phyloP scores from a whole-genome alignment of 225 moss, liverwort and hornwort genomes.

The Sphagnum contortum region DNA sequence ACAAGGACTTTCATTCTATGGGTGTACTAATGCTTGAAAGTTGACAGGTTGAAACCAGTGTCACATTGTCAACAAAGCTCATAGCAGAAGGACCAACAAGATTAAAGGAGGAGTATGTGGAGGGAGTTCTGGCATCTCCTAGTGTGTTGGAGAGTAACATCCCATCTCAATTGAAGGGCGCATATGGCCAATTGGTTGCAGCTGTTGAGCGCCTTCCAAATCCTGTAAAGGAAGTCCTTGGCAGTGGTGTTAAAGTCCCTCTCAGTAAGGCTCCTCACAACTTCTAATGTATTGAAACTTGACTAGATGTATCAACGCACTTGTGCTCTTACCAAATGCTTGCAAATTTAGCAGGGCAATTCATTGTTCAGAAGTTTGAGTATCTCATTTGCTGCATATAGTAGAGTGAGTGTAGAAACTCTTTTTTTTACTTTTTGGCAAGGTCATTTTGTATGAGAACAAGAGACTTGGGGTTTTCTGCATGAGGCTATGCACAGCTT shows the following conservation, averaged over 20 bases:
- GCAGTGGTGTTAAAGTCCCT: slow-evolving; percentile 63
- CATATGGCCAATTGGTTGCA: slow-evolving; percentile 52
- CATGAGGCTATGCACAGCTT: too few relatives aligned
- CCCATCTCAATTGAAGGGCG: slow-evolving; percentile 54
- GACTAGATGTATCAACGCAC: too few relatives aligned
- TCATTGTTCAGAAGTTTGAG: background rate
- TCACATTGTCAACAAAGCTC: slow-evolving; percentile 60
- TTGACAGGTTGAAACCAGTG: slow-evolving; percentile 57
- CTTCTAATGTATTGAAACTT: background rate
- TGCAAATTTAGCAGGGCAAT: background rate
- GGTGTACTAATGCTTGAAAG: too few relatives aligned
- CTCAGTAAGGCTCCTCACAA: slow-evolving; percentile 30
- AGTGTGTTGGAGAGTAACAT: slow-evolving; percentile 42
- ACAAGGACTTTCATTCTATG: too few relatives aligned
- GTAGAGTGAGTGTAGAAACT: background rate
- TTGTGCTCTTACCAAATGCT: background rate
- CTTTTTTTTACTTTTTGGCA: background rate
- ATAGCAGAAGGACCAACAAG: slow-evolving; percentile 59
- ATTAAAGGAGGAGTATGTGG: slow-evolving; percentile 85
- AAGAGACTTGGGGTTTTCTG: too few relatives aligned
- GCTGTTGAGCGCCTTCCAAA: slow-evolving; percentile 48
- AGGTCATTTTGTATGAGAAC: too few relatives aligned
- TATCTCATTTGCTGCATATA: background rate
- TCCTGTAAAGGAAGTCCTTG: slow-evolving; percentile 40
- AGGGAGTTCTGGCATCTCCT: slow-evolving; percentile 54